These are phyloP conservation scores for Coemansia sp. DNA, from an alignment of 192 early-diverging fungal species.

Conservation along the genomic window DNA sequence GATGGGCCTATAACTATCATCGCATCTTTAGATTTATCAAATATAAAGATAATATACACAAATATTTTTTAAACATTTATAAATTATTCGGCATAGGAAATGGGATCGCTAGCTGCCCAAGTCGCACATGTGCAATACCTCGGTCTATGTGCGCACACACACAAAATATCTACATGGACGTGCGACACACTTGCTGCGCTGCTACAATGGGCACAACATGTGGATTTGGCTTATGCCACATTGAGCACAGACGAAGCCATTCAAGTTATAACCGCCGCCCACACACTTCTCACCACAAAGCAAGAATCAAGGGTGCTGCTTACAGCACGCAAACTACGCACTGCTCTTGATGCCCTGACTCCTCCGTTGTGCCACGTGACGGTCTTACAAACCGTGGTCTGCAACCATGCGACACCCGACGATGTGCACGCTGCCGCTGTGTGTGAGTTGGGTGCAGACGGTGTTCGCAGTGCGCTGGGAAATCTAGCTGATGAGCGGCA, in stretches of 20 bases:
- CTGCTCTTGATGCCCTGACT: background rate
- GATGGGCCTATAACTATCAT: no score
- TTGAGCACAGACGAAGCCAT: background rate
- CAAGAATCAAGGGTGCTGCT: background rate
- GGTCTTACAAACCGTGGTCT: background rate
- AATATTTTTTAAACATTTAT: no score
- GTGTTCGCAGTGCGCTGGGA: no score
- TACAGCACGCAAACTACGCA: background rate
- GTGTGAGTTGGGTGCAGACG: no score
- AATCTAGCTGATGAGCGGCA: no score
- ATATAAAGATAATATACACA: no score
- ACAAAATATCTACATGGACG: conserved; percentile 7
- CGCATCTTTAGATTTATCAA: no score
- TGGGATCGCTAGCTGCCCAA: conserved; percentile 26
- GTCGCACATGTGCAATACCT: conserved; percentile 28
- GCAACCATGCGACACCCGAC: background rate
- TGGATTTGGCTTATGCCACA: conserved; percentile 31
- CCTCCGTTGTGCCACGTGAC: background rate
- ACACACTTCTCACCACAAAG: conserved; percentile 1
- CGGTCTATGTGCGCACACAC: conserved; percentile 9
- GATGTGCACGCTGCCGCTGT: background rate
- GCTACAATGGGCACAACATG: conserved; percentile 31
- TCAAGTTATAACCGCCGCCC: background rate
- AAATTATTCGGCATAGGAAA: background rate
- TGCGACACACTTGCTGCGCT: conserved; percentile 5